Conservation (phyloP, 352 stramenopile species). For the Phytopythium chamaehyphon region DNA sequence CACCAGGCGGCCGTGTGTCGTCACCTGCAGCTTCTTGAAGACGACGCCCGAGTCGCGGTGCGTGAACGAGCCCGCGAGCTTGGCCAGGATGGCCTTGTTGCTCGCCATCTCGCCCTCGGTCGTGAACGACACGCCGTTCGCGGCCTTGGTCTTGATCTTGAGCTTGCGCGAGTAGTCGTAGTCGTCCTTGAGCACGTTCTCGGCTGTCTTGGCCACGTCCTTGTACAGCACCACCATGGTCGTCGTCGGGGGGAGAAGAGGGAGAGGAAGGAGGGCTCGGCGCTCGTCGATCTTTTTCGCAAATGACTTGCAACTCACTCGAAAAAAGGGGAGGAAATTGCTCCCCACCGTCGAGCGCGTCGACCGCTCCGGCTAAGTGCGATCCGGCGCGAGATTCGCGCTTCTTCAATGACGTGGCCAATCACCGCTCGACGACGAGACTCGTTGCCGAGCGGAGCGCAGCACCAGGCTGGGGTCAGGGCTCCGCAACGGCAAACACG, state of each 20-base stretch:
- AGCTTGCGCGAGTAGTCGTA: slow-evolving; percentile 90
- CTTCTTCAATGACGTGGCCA: not conserved
- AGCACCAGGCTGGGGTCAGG: too few species aligned
- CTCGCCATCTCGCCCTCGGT: slow-evolving; percentile 81
- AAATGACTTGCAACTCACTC: slow-evolving; percentile 39
- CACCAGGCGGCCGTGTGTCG: slow-evolving; percentile 70
- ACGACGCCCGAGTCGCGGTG: slow-evolving; percentile 54
- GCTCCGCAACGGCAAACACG: too few species aligned
- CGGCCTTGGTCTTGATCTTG: slow-evolving; percentile 88
- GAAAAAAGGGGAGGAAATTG: slow-evolving; percentile 9
- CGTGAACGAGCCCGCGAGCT: slow-evolving; percentile 73
- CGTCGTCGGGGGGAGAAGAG: too few species aligned
- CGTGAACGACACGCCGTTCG: slow-evolving; percentile 83
- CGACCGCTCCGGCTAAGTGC: slow-evolving; percentile 7
- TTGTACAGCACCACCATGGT: slow-evolving; percentile 82
- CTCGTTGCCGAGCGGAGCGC: too few species aligned
- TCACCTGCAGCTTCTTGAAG: slow-evolving; percentile 88
- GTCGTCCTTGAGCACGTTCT: slow-evolving; percentile 85
- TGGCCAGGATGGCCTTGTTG: slow-evolving; percentile 87
- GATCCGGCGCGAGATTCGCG: slow-evolving; percentile 16
- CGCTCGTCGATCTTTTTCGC: slow-evolving; percentile 44
- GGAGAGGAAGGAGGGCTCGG: slow-evolving; percentile 3
- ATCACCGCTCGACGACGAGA: too few species aligned
- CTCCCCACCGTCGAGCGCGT: too few species aligned
- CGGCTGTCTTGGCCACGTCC: slow-evolving; percentile 82